These are phyloP conservation scores for Trypethelium eluteriae DNA, from an alignment of 495 filamentous ascomycete genomes.

Conservation along the genomic window DNA sequence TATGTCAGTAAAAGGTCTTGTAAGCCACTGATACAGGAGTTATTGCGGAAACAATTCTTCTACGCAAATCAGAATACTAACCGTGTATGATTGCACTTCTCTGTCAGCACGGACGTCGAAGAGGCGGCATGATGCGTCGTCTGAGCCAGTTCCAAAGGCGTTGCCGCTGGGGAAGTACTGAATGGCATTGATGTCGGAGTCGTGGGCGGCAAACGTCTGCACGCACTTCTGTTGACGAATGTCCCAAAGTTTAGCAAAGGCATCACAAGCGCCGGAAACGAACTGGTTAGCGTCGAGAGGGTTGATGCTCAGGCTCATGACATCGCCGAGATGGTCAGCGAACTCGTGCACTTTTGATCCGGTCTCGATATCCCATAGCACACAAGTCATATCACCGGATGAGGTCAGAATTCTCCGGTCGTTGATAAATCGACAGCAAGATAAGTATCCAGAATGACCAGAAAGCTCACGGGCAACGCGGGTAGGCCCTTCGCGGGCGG, in stretches of 20 bases:
- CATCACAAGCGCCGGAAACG: conserved; percentile 95
- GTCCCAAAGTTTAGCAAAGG: conserved; percentile 98
- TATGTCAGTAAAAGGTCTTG: conserved; percentile 18
- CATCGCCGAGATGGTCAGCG: conserved; percentile 94
- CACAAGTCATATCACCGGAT: conserved; percentile 98
- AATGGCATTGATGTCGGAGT: conserved; percentile 98
- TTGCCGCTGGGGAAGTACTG: conserved; percentile 99
- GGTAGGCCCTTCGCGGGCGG: conserved; percentile 89
- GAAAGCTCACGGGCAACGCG: conserved; percentile 94
- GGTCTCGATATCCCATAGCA: conserved; percentile 99
- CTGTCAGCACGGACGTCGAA: conserved; percentile 97
- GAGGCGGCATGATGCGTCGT: conserved; percentile 93
- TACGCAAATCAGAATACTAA: conserved; percentile 41
- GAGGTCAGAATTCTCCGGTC: conserved; percentile 96
- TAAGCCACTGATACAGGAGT: conserved; percentile 1
- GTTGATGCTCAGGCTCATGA: conserved; percentile 99
- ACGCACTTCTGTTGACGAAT: conserved; percentile 97
- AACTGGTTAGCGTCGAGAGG: conserved; percentile 98
- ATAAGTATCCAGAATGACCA: conserved; percentile 93
- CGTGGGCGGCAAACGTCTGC: conserved; percentile 96
- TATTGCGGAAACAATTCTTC: neutral
- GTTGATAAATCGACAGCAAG: conserved; percentile 98
- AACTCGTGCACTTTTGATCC: conserved; percentile 97
- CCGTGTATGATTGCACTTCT: conserved; percentile 92
- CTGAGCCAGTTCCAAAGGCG: conserved; percentile 95